Percentiles rank a stretch among this genome's conserved stretches.
Evolutionary conservation across 768 basidiomycete genomes (phyloP).

Genomic region (Tricholoma terreum): DNA sequence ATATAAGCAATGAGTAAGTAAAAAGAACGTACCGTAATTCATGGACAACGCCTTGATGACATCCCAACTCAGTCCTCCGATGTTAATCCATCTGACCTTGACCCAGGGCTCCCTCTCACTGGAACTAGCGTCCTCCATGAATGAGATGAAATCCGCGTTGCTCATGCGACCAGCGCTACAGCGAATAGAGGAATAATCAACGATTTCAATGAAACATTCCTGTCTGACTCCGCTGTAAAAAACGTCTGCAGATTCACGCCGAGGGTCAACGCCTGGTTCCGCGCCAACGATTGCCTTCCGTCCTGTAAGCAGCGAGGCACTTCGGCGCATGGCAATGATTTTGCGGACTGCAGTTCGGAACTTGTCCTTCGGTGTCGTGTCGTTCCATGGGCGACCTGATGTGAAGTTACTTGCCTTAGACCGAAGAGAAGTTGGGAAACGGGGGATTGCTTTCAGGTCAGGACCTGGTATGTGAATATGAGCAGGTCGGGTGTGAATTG

Average conservation of each 20-base stretch:
- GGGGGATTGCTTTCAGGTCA: slow-evolving; percentile 2
- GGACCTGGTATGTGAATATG: neutral
- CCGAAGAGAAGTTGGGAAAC: slow-evolving; percentile 2
- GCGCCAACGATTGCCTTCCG: slow-evolving; percentile 47
- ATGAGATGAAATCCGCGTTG: slow-evolving; percentile 57
- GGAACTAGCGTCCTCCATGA: slow-evolving; percentile 44
- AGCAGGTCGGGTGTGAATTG: slow-evolving; percentile 1
- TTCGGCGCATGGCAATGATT: slow-evolving; percentile 60
- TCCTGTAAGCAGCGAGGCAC: slow-evolving; percentile 38
- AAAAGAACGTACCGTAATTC: slow-evolving; percentile 52
- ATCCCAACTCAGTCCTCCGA: slow-evolving; percentile 69
- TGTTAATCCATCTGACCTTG: slow-evolving; percentile 73
- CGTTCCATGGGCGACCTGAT: slow-evolving; percentile 12
- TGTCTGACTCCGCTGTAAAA: slow-evolving; percentile 56
- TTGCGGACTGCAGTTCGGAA: slow-evolving; percentile 58
- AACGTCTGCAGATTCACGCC: slow-evolving; percentile 52
- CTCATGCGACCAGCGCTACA: slow-evolving; percentile 53
- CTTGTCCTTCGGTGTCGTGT: slow-evolving; percentile 40
- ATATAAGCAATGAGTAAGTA: neutral
- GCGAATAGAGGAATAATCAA: slow-evolving; percentile 61
- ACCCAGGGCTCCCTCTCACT: slow-evolving; percentile 56
- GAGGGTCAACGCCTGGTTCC: slow-evolving; percentile 71
- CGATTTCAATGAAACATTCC: slow-evolving; percentile 63
- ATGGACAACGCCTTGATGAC: slow-evolving; percentile 66
- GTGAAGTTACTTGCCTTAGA: neutral